A percentile compares a stretch with the other conserved stretches of the same genome.
These are phyloP conservation scores for Usnea hakonensis DNA, from an alignment of 495 filamentous ascomycete species.

Conservation along the genomic window DNA sequence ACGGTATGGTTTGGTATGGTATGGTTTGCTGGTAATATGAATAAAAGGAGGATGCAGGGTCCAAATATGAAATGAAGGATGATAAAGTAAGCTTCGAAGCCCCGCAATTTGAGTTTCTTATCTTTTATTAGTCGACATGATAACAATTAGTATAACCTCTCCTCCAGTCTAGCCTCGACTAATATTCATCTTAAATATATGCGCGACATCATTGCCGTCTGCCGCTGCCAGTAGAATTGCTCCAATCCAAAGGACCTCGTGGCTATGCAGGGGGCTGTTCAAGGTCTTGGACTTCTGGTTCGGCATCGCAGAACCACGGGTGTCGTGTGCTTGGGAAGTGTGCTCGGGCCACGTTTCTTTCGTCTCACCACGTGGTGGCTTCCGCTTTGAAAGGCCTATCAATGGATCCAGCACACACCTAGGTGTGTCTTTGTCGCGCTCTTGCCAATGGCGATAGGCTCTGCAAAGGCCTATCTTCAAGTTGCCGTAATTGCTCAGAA, in stretches of 20 bases:
- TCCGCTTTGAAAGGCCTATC: neutral
- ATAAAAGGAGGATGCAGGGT: neutral
- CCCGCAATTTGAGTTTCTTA: neutral
- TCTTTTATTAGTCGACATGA: neutral
- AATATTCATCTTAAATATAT: neutral
- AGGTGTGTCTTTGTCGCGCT: neutral
- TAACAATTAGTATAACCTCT: neutral
- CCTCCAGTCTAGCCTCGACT: neutral
- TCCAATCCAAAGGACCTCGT: neutral
- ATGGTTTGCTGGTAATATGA: neutral
- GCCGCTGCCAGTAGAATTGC: neutral
- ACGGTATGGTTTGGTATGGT: too few relatives aligned
- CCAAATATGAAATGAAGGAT: neutral
- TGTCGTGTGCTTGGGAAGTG: neutral
- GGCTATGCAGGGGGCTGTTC: neutral
- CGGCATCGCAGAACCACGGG: neutral
- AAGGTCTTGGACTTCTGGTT: too few relatives aligned
- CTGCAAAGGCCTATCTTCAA: neutral
- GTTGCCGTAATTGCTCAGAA: conserved; percentile 13
- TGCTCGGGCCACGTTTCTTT: neutral
- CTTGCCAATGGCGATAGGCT: neutral
- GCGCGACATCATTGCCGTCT: neutral
- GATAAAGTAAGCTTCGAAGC: neutral
- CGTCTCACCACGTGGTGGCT: neutral
- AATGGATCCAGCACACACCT: neutral